Evolutionary conservation across 2,329 filamentous ascomycete genomes (phyloP), one percentile per base, ranked within the genome.

Genomic region (Elsinoe arachidis): DNA sequence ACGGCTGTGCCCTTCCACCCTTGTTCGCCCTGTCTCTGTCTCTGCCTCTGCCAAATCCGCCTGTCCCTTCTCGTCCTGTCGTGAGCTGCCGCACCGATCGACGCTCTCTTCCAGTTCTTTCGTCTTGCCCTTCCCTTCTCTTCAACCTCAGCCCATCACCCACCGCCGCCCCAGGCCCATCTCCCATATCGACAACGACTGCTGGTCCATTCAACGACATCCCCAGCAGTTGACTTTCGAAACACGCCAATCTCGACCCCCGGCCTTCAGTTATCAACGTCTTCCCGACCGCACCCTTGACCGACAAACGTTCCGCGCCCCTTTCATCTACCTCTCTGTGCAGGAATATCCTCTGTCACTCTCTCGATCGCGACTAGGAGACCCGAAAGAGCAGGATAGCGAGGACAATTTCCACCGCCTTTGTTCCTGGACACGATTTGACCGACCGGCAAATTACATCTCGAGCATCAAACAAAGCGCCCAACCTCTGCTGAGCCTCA

Each of bases 181-280:
- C 12, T 37, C 54, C 41, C 53, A 43, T 44, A 55, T 55, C 53
- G 53, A 55, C 53, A 55, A 55, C 37, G 26, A 44, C 53, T 19
- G 23, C 53, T 55, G 34, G 26, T 53, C 26, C 33, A 35, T 14
- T 26, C 37, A 53, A 46, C 41, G 39, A 43, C 9, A 43, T 9
- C 6, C 49, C n/a, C 37, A 35, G 54, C 54, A 46, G 54, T 56
- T 56, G 54, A 37, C 23, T 23, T 56, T 49, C 54, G 54, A 56
- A 56, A 56, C 54, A 56, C 54, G 54, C 23, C 41, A 49, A 46
- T 56, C 43, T 53, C 49, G 49, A 39, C 49, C 34, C 26, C 49
- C 49, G 49, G 41, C 54, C 41, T 23, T 47, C 54, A 56, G 43
- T 30, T n/a, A 30, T 19, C 34, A 46, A 41, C 53, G 38, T 33